Conservation (phyloP, 2,329 filamentous ascomycete species). For the Elsinoe australis region DNA sequence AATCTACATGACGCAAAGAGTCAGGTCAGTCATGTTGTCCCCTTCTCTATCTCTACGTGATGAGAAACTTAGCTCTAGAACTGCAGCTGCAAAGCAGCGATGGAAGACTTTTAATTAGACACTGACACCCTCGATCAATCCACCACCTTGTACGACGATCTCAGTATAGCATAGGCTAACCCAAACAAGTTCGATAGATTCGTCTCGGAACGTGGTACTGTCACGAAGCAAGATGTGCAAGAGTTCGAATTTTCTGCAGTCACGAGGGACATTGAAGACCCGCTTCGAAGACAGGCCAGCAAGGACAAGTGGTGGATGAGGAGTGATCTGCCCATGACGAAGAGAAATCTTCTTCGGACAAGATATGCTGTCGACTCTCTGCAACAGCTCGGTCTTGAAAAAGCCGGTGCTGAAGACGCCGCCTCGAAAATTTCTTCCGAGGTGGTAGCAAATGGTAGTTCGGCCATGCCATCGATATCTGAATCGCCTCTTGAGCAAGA, state of each 20-base stretch:
- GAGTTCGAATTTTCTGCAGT: not conserved
- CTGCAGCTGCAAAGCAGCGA: constrained; percentile 40
- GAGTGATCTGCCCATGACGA: constrained; percentile 17
- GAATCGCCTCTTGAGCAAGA: constrained; percentile 64
- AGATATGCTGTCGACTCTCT: constrained; percentile 22
- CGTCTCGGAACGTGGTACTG: constrained; percentile 5
- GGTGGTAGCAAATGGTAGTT: constrained; percentile 30
- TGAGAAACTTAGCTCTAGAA: constrained; percentile 46
- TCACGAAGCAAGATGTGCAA: constrained; percentile 8
- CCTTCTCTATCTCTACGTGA: constrained; percentile 29
- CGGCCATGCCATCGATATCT: constrained; percentile 33
- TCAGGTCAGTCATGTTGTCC: constrained; percentile 36
- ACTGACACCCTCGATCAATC: constrained; percentile 34
- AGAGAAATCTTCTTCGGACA: constrained; percentile 27
- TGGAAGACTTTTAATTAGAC: constrained; percentile 41
- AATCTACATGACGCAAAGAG: constrained; percentile 43
- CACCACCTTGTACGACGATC: too few relatives aligned
- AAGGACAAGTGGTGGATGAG: constrained; percentile 17
- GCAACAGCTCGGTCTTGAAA: constrained; percentile 9
- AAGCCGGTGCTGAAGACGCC: not conserved
- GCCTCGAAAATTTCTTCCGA: constrained; percentile 24
- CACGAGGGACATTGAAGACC: constrained; percentile 13
- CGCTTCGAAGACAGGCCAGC: not conserved
- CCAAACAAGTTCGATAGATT: constrained; percentile 10
- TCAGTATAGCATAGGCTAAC: constrained; percentile 3